Evolutionary conservation across 164 flowering plant species (phyloP), one percentile per base, ranked within the genome.

Genomic region (Amborella trichopoda): DNA sequence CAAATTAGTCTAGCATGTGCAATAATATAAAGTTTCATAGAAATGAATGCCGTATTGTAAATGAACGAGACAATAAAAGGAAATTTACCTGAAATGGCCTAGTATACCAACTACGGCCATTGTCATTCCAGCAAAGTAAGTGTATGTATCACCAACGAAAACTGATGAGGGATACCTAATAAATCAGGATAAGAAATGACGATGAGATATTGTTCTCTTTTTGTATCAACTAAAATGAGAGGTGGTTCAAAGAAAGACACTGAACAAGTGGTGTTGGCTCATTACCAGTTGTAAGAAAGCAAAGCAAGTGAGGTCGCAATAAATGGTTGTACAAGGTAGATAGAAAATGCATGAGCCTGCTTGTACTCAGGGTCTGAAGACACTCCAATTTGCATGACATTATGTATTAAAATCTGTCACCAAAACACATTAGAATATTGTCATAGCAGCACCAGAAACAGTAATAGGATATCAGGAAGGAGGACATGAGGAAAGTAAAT

Each of bases 91-190:
- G 58, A 69, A 91, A 65, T 91, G 98, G 44, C 94, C 98, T 38
- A 87, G 69, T 63, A 91, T 87, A 51, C 96, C 98, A 44, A 59
- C 83, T 14, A 91, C 98, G 48, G 96, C 98, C 93, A 91, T 68
- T 9, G 98, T 74, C 98, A 91, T 91, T 47, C 98, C 96, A 62
- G 98, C 96, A 65, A 91, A 91, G 75, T 80, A 81, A 36, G 98
- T 91, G 62, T 72, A 91, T 13, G 98, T 91, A 53, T 91, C 98
- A 46, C 98, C 98, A 59, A 91, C 96, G 73, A 91, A 91, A 59
- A 87, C 96, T 23, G 98, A 81, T 50, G 98, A 91, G 33, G 98
- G 98, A 67, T 81, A 87, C 98, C 98, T 87, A 52, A 12, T 47
- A 33, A 32, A 50, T 58, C 41, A 33, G 38, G 48, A 24, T 26